A percentile compares a stretch with the other conserved stretches of the same genome.
Conservation (phyloP, 768 basidiomycete genomes). For the Agaricus bisporus region DNA sequence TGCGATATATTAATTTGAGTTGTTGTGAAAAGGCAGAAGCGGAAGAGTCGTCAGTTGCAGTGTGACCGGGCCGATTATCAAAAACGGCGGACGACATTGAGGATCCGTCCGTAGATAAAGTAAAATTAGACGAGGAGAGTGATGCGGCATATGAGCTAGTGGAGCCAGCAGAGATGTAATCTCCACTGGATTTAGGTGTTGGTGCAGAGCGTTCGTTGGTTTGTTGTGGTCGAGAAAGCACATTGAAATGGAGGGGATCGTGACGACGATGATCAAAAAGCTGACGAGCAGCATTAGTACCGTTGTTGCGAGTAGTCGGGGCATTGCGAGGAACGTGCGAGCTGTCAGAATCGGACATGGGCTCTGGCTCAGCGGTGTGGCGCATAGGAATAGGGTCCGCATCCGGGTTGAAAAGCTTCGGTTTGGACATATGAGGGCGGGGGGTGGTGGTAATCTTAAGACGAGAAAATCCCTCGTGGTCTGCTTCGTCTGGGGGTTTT, state of each 20-base stretch:
- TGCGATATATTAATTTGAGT: constrained; percentile 79
- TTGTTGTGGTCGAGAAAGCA: constrained; percentile 45
- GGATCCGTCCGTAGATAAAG: constrained; percentile 71
- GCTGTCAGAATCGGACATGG: constrained; percentile 52
- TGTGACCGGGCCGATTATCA: constrained; percentile 38
- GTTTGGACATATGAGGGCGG: constrained; percentile 25
- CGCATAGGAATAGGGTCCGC: constrained; percentile 60
- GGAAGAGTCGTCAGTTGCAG: constrained; percentile 46
- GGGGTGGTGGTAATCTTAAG: constrained; percentile 58
- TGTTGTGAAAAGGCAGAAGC: constrained; percentile 67
- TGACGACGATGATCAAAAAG: constrained; percentile 89
- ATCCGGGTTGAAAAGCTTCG: constrained; percentile 69
- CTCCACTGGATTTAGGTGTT: constrained; percentile 57
- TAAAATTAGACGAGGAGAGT: constrained; percentile 60
- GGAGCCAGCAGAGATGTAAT: constrained; percentile 70
- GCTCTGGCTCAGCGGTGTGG: constrained; percentile 59
- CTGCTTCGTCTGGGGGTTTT: constrained; percentile 40
- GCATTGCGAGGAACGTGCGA: constrained; percentile 38
- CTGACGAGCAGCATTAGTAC: constrained; percentile 36
- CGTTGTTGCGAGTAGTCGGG: constrained; percentile 23
- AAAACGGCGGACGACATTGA: constrained; percentile 69
- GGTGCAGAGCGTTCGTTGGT: constrained; percentile 33
- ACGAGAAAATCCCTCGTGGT: constrained; percentile 70
- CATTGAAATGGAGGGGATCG: constrained; percentile 80
- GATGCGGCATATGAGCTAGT: constrained; percentile 72